These are phyloP conservation scores for Diaporthe capsici DNA, from an alignment of 2,329 filamentous ascomycete species.

Conservation along the genomic window DNA sequence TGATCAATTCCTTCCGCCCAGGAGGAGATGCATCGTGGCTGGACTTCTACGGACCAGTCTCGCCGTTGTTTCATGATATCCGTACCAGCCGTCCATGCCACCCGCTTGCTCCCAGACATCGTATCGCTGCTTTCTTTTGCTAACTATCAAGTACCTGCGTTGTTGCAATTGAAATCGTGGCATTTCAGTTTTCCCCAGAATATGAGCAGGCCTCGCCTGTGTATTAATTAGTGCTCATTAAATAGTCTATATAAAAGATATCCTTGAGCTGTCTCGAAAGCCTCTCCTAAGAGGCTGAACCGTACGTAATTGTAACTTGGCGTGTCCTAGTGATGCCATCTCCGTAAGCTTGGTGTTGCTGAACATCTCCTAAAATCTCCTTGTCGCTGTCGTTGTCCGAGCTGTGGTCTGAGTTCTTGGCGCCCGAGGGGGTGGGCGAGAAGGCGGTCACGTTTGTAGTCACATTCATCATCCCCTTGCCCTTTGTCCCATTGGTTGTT, in stretches of 20 bases:
- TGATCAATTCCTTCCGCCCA: neutral
- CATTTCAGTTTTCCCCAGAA: neutral
- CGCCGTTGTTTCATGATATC: neutral
- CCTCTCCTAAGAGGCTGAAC: constrained; percentile 5
- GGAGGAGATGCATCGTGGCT: neutral
- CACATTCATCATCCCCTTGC: constrained; percentile 6
- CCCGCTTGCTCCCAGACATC: neutral
- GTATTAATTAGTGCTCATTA: neutral
- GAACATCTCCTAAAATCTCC: constrained; percentile 5
- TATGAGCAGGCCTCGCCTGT: neutral
- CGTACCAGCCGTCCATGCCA: neutral
- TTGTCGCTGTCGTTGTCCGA: constrained; percentile 1
- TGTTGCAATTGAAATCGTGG: neutral
- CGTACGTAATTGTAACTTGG: constrained; percentile 3
- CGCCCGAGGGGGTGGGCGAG: neutral
- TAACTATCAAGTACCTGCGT: neutral
- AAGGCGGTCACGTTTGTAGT: constrained; percentile 16
- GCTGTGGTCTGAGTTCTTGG: neutral
- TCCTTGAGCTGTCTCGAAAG: constrained; percentile 1
- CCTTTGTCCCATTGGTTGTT: neutral
- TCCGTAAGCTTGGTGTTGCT: constrained; percentile 10
- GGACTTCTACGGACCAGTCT: neutral
- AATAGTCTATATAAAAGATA: neutral
- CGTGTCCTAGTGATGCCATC: constrained; percentile 6
- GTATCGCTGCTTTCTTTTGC: neutral